These are phyloP conservation scores for Backusella circina DNA, from an alignment of 192 early-diverging fungal genomes.

Conservation along the genomic window DNA sequence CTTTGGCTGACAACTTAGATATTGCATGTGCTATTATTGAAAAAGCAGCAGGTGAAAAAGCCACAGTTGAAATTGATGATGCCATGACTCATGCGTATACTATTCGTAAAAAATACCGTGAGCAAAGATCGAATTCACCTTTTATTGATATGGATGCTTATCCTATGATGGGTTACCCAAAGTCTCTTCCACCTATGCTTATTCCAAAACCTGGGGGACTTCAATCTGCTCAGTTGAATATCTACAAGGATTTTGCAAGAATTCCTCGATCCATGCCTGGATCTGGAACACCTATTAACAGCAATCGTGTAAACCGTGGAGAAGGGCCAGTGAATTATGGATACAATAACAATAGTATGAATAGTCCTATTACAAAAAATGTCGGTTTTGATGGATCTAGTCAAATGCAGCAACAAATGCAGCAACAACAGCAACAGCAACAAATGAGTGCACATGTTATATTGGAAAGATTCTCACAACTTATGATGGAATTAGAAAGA, in stretches of 20 bases:
- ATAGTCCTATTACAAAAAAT: neutral
- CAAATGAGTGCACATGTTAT: conserved; percentile 43
- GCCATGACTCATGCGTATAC: conserved; percentile 61
- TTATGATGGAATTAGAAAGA: conserved; percentile 75
- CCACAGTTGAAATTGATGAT: conserved; percentile 87
- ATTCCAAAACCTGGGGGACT: conserved; percentile 82
- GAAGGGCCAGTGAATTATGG: neutral
- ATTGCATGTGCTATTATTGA: conserved; percentile 92
- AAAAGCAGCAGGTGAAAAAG: conserved; percentile 93
- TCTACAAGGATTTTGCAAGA: conserved; percentile 83
- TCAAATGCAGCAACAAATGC: neutral
- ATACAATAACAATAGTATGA: neutral
- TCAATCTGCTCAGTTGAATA: conserved; percentile 68
- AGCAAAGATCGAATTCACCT: conserved; percentile 70
- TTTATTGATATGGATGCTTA: conserved; percentile 85
- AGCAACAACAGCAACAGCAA: neutral
- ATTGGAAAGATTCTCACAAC: conserved; percentile 58
- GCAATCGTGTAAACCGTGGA: neutral
- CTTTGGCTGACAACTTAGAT: conserved; percentile 92
- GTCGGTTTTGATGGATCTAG: neutral
- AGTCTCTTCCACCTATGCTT: conserved; percentile 82
- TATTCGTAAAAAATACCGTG: conserved; percentile 84
- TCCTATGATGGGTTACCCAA: conserved; percentile 72
- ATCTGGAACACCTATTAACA: neutral
- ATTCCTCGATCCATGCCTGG: conserved; percentile 26